Evolutionary conservation across 257 asterid genomes (phyloP).

Genomic region (Solanum chmielewskii): DNA sequence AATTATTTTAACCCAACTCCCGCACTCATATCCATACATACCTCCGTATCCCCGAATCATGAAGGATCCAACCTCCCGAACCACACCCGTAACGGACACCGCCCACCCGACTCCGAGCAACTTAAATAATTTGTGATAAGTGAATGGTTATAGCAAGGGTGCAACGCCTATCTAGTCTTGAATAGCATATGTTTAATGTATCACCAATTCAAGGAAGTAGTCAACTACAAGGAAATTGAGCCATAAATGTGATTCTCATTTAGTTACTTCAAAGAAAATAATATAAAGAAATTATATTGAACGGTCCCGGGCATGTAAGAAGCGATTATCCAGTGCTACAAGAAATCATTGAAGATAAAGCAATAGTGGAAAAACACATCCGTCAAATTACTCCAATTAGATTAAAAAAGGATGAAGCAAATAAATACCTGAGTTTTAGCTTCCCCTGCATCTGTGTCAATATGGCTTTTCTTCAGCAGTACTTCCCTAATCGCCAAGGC

Average conservation of each 20-base stretch:
- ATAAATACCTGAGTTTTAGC: conserved; percentile 35
- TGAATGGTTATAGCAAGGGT: neutral
- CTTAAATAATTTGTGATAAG: neutral
- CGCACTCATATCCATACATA: neutral
- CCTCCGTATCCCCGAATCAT: neutral
- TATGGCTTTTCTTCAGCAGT: conserved; percentile 23
- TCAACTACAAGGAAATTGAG: neutral
- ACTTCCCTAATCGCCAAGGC: conserved; percentile 43
- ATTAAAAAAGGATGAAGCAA: neutral
- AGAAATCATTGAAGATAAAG: neutral
- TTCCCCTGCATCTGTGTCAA: conserved; percentile 19
- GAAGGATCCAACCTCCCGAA: neutral
- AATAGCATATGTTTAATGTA: neutral
- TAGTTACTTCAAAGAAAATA: neutral
- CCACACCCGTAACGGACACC: neutral
- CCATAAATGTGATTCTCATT: neutral
- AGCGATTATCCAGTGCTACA: neutral
- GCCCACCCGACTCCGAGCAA: neutral
- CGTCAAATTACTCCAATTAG: neutral
- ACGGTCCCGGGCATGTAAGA: neutral
- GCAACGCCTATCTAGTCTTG: neutral
- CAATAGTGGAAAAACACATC: neutral
- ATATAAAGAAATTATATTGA: neutral
- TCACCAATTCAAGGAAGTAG: neutral
- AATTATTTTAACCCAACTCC: neutral